Conservation (phyloP, 2,329 filamentous ascomycete genomes). For the Penicillium capsulatum region DNA sequence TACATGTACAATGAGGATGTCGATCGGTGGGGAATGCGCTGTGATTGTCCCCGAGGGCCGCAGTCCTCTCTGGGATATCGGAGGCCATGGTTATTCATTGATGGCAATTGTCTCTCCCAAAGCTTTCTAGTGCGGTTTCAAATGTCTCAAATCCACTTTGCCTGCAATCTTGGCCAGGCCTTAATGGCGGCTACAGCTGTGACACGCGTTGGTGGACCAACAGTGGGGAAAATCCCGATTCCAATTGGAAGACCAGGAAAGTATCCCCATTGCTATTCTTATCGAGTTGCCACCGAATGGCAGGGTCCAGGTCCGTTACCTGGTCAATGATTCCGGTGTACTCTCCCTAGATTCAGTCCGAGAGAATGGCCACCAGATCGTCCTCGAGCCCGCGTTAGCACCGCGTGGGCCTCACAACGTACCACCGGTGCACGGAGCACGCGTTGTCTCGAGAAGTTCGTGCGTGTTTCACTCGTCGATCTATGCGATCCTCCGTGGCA, state of each 20-base stretch:
- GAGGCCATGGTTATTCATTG: too few species aligned
- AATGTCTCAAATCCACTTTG: slow-evolving; percentile 4
- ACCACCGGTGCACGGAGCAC: too few species aligned
- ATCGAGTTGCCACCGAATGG: slow-evolving; percentile 13
- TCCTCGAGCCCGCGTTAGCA: too few species aligned
- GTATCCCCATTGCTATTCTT: slow-evolving; percentile 16
- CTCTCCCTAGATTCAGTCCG: not conserved
- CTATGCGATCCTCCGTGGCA: too few species aligned
- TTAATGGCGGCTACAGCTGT: slow-evolving; percentile 11
- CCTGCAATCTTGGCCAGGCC: not conserved
- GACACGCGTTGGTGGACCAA: slow-evolving; percentile 36
- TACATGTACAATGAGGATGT: slow-evolving; percentile 13
- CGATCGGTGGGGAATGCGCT: slow-evolving; percentile 20
- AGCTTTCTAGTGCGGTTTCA: not conserved
- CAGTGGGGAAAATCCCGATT: slow-evolving; percentile 13
- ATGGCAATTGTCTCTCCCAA: not conserved
- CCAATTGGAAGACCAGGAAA: slow-evolving; percentile 20
- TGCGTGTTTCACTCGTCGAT: not conserved
- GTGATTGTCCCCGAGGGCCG: not conserved
- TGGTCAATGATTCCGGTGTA: not conserved
- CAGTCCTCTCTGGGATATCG: too few species aligned
- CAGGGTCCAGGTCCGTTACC: slow-evolving; percentile 11
- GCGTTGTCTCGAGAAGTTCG: too few species aligned
- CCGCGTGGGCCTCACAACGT: too few species aligned
- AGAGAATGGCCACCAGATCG: too few species aligned